phyloP scores from a whole-genome alignment of 768 basidiomycete species.

The Gautieria morchelliformis region DNA sequence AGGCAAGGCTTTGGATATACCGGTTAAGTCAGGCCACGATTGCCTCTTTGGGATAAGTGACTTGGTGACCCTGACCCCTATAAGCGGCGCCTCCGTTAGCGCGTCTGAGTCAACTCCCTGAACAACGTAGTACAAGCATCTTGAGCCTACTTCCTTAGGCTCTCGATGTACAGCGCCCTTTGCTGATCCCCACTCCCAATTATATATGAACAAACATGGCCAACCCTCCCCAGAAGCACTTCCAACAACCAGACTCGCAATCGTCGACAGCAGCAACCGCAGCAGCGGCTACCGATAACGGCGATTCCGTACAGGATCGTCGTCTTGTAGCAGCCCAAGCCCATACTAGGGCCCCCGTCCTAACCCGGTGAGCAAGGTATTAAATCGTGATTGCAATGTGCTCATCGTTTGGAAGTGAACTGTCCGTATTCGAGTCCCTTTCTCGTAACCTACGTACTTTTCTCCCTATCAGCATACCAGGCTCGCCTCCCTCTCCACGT shows the following conservation, averaged over 20 bases:
- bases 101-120: not conserved
- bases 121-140: not conserved
- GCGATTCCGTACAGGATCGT: not conserved
- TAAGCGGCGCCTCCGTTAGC: too few species aligned
- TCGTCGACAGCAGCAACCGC: not conserved
- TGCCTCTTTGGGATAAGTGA: too few species aligned
- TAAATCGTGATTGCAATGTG: not conserved
- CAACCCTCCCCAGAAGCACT: not conserved
- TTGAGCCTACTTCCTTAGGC: not conserved
- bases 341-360: slow-evolving; percentile 3
- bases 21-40: too few species aligned
- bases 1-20: too few species aligned
- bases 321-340: not conserved
- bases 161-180: not conserved
- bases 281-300: not conserved
- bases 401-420: slow-evolving; percentile 26
- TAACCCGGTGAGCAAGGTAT: slow-evolving; percentile 2
- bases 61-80: too few species aligned
- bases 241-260: not conserved
- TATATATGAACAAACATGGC: not conserved
- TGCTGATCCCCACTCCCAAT: not conserved
- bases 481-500: slow-evolving; percentile 34
- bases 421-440: slow-evolving; percentile 40
- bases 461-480: slow-evolving; percentile 40
- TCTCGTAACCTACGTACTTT: slow-evolving; percentile 46